Percentiles rank a stretch among this genome's conserved stretches.
phyloP scores from a whole-genome alignment of 768 basidiomycete species.

The Kwoniella sp. region DNA sequence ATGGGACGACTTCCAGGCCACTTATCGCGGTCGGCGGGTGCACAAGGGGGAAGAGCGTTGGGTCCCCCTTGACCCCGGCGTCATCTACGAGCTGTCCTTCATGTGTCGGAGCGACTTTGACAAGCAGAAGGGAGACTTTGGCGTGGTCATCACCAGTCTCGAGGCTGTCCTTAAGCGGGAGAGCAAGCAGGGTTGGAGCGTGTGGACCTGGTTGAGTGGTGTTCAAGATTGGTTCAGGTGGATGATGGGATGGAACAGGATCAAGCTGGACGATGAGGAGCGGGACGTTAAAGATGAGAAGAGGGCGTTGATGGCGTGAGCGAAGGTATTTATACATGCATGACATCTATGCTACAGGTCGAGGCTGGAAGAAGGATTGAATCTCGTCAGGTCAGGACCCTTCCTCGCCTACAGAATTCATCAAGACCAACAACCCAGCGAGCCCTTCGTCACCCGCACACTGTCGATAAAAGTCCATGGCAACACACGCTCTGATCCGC shows the following conservation, averaged over 20 bases:
- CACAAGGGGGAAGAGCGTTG: conserved; percentile 30
- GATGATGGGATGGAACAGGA: conserved; percentile 2
- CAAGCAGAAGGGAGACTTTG: conserved; percentile 49
- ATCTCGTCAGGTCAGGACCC: too few species aligned
- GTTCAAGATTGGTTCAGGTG: neutral
- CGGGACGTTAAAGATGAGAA: neutral
- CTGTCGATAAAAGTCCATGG: conserved; percentile 39
- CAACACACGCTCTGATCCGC: conserved; percentile 19
- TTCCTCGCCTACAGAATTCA: conserved; percentile 25
- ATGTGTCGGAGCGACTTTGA: conserved; percentile 51
- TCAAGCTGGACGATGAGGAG: conserved; percentile 2
- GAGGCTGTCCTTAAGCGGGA: conserved; percentile 26
- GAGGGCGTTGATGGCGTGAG: neutral
- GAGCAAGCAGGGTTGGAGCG: conserved; percentile 3
- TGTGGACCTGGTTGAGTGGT: neutral
- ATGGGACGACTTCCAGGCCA: conserved; percentile 43
- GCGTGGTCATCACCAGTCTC: conserved; percentile 33
- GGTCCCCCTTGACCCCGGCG: conserved; percentile 34
- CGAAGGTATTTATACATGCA: neutral
- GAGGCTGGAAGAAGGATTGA: too few species aligned
- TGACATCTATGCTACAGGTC: neutral
- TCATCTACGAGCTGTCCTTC: conserved; percentile 46
- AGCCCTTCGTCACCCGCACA: conserved; percentile 17
- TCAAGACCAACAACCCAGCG: conserved; percentile 26
- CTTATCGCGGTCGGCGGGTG: conserved; percentile 47